These are phyloP conservation scores for Geosmithia putterillii DNA, from an alignment of 2,329 filamentous ascomycete genomes.

Conservation along the genomic window DNA sequence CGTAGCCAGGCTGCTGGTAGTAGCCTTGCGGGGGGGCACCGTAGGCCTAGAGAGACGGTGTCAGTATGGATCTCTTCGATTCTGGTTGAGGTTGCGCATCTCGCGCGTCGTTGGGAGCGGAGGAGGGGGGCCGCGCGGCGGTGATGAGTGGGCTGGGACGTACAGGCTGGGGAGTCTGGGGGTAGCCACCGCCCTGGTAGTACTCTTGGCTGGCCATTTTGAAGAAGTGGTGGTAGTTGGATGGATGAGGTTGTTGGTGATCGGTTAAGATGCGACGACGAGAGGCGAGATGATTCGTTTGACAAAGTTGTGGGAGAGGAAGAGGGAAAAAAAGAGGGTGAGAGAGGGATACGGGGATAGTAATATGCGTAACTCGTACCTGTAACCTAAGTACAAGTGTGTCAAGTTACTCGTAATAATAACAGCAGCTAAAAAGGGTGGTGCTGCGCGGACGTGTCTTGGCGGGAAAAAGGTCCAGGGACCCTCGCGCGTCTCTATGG, in stretches of 20 bases:
- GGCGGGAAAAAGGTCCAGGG: no score
- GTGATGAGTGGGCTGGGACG: conserved; percentile 7
- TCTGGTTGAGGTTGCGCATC: background rate
- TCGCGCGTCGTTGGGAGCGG: background rate
- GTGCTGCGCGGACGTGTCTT: no score
- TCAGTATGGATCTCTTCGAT: no score
- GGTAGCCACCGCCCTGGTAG: conserved; percentile 19
- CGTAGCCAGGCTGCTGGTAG: conserved; percentile 7
- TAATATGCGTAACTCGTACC: no score
- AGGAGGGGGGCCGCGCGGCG: background rate
- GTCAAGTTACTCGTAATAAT: no score
- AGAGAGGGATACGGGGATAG: background rate
- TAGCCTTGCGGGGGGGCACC: background rate
- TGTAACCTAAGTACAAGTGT: background rate
- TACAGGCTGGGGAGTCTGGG: conserved; percentile 24
- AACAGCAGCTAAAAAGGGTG: no score
- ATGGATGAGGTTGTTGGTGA: background rate
- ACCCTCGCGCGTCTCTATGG: no score
- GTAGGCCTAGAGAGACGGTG: no score
- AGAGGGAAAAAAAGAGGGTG: background rate
- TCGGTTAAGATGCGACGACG: background rate
- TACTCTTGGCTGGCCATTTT: conserved; percentile 28
- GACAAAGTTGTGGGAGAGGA: background rate
- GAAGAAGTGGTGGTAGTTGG: background rate
- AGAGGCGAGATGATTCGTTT: background rate